These are phyloP conservation scores for Stemphylium vesicarium DNA, from an alignment of 2,329 filamentous ascomycete genomes.

Conservation along the genomic window DNA sequence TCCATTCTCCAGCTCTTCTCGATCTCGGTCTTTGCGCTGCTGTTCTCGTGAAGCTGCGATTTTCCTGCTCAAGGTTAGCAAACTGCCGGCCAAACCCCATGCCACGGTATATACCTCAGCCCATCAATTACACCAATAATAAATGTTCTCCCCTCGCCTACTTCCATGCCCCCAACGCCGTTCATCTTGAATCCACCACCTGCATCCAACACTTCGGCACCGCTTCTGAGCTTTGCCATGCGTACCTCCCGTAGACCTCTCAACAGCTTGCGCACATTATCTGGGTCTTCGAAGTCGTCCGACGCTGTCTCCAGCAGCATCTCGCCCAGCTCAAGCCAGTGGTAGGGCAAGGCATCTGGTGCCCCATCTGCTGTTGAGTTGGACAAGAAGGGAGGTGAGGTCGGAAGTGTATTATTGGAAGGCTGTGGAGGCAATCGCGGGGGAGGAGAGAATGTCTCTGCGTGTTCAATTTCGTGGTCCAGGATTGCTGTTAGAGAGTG, in stretches of 20 bases:
- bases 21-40: slow-evolving; percentile 76
- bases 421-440: slow-evolving; percentile 70
- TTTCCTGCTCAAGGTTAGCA: slow-evolving; percentile 59
- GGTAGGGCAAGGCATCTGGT: slow-evolving; percentile 79
- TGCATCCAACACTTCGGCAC: slow-evolving; percentile 73
- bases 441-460: slow-evolving; percentile 75
- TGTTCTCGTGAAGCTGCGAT: slow-evolving; percentile 83
- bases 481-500: slow-evolving; percentile 79
- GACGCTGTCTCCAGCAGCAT: slow-evolving; percentile 82
- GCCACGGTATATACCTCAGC: slow-evolving; percentile 58
- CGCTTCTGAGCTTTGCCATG: slow-evolving; percentile 84
- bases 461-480: slow-evolving; percentile 76
- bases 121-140: slow-evolving; percentile 87
- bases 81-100: no score
- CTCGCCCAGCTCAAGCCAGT: slow-evolving; percentile 92
- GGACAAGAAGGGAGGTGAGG: slow-evolving; percentile 74
- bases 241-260: slow-evolving; percentile 86
- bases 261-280: slow-evolving; percentile 75
- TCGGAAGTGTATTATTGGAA: slow-evolving; percentile 46
- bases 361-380: slow-evolving; percentile 74
- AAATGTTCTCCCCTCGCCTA: slow-evolving; percentile 85
- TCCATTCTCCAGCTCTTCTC: slow-evolving; percentile 66
- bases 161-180: slow-evolving; percentile 91
- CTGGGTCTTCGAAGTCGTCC: slow-evolving; percentile 79
- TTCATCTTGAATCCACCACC: slow-evolving; percentile 75